Evolutionary conservation across 2,329 filamentous ascomycete genomes (phyloP).

Genomic region (Aschersonia sp.): DNA sequence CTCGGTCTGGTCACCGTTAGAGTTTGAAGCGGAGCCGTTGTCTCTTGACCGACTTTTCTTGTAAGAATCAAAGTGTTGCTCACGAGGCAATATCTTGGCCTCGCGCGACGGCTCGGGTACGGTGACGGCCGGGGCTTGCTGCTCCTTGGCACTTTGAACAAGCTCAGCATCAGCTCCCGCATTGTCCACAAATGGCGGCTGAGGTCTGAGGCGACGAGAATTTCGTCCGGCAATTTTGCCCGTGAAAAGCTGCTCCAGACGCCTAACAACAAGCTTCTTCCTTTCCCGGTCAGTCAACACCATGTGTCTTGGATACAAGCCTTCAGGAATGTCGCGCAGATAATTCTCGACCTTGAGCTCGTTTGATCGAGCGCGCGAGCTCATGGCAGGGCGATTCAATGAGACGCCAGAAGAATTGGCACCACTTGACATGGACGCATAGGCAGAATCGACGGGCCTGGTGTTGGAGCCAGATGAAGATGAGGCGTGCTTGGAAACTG

Average conservation of each 20-base stretch:
- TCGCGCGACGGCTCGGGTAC: conserved; percentile 26
- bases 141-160: conserved; percentile 16
- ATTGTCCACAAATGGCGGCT: neutral
- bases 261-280: conserved; percentile 62
- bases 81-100: conserved; percentile 28
- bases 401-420: conserved; percentile 28
- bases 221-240: conserved; percentile 42
- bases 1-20: conserved; percentile 31
- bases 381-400: conserved; percentile 20
- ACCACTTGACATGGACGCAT: conserved; percentile 51
- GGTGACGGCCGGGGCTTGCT: conserved; percentile 11
- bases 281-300: conserved; percentile 58
- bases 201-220: conserved; percentile 12
- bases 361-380: conserved; percentile 19
- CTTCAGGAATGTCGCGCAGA: conserved; percentile 57
- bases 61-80: conserved; percentile 12
- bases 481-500: conserved; percentile 36
- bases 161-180: neutral
- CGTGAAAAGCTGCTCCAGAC: conserved; percentile 70
- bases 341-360: conserved; percentile 55
- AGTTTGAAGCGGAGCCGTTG: conserved; percentile 29
- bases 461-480: conserved; percentile 38
- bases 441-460: conserved; percentile 45
- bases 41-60: conserved; percentile 28
- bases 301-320: conserved; percentile 46